Percentiles rank a stretch among this genome's conserved stretches.
These are phyloP conservation scores for Neofusicoccum cordaticola DNA, from an alignment of 2,329 filamentous ascomycete species.

Conservation along the genomic window DNA sequence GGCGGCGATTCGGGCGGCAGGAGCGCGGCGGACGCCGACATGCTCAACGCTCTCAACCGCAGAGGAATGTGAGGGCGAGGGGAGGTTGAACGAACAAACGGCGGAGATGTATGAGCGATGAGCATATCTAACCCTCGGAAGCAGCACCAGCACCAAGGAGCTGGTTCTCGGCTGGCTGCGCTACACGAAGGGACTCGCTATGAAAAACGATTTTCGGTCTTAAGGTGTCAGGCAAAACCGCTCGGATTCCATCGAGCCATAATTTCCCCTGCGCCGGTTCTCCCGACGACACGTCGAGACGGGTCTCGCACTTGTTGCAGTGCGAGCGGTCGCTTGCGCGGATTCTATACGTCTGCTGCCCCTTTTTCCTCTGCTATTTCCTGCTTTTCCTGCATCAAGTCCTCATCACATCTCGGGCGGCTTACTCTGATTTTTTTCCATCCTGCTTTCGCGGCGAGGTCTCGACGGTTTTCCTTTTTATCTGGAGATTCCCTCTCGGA, in stretches of 20 bases:
- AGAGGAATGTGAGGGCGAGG: slow-evolving; percentile 25
- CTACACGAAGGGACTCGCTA: slow-evolving; percentile 11
- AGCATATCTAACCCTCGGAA: slow-evolving; percentile 2
- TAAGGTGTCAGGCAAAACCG: slow-evolving; percentile 11
- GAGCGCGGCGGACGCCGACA: slow-evolving; percentile 42
- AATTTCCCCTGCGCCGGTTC: slow-evolving; percentile 7
- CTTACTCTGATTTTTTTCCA: not conserved
- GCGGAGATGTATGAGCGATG: slow-evolving; percentile 15
- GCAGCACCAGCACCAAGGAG: slow-evolving; percentile 14
- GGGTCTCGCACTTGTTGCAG: not conserved
- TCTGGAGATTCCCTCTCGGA: slow-evolving; percentile 17
- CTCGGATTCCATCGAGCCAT: slow-evolving; percentile 5
- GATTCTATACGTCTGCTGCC: slow-evolving; percentile 10
- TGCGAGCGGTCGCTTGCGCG: not conserved
- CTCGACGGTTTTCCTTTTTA: slow-evolving; percentile 16
- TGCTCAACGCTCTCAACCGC: slow-evolving; percentile 43
- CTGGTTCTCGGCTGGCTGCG: slow-evolving; percentile 15
- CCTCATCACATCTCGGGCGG: slow-evolving; percentile 14
- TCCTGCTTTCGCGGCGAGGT: slow-evolving; percentile 12
- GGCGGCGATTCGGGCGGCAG: slow-evolving; percentile 27
- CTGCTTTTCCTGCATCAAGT: slow-evolving; percentile 11
- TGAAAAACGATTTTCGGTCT: slow-evolving; percentile 16
- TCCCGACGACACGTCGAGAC: not conserved
- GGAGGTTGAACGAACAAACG: slow-evolving; percentile 6
- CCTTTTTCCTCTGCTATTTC: not conserved